These are phyloP conservation scores for Lachnellula occidentalis DNA, from an alignment of 2,329 filamentous ascomycete genomes.

Conservation along the genomic window DNA sequence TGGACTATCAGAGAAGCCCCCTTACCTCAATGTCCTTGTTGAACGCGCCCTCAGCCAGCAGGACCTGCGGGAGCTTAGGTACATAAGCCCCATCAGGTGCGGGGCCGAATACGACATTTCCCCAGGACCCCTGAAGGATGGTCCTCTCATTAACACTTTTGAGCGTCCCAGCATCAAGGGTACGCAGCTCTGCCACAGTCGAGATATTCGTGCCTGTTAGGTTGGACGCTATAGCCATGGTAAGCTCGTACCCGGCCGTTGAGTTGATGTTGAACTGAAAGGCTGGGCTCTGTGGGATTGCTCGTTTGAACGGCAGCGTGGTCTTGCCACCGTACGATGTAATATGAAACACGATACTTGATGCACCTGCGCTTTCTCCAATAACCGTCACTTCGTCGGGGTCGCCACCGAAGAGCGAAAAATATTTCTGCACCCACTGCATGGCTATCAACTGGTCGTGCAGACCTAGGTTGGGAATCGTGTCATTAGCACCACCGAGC, in stretches of 20 bases:
- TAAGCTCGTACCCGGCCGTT: constrained; percentile 1
- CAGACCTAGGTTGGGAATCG: constrained; percentile 43
- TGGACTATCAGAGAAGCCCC: not conserved
- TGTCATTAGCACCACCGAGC: constrained; percentile 37
- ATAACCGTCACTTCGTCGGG: constrained; percentile 43
- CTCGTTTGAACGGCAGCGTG: constrained; percentile 37
- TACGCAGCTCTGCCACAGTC: not conserved
- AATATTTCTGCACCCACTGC: constrained; percentile 51
- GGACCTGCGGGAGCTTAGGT: constrained; percentile 38
- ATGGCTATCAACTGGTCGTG: constrained; percentile 51
- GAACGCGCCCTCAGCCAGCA: constrained; percentile 39
- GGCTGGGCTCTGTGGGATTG: constrained; percentile 24
- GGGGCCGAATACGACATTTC: constrained; percentile 34
- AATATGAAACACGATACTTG: constrained; percentile 50
- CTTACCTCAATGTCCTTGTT: constrained; percentile 38
- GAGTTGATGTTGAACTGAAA: constrained; percentile 6
- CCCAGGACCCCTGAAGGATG: constrained; percentile 1
- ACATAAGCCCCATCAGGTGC: constrained; percentile 44
- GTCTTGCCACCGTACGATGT: constrained; percentile 43
- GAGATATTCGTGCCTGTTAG: not conserved
- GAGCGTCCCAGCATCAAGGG: not conserved
- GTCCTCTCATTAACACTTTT: constrained; percentile 4
- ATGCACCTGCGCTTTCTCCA: constrained; percentile 47
- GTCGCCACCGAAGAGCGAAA: constrained; percentile 51
- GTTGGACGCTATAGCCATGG: constrained; percentile 11